Conservation (phyloP, 345 rosid species). For the Sapria himalayana region DNA sequence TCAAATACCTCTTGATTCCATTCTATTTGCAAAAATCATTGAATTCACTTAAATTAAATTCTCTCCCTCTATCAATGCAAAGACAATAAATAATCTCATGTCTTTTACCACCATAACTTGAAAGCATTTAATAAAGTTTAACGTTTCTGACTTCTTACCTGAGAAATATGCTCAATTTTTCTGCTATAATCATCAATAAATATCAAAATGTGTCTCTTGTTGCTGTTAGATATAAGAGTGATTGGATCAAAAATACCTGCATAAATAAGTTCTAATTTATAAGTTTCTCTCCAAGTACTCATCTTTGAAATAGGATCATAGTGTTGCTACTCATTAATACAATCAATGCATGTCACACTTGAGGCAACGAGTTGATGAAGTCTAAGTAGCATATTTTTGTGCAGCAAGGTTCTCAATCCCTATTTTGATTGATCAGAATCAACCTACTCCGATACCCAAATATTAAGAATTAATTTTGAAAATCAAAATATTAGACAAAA, state of each 20-base stretch:
- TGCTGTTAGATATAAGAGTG: neutral
- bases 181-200: constrained; percentile 1
- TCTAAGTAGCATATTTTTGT: neutral
- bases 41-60: neutral
- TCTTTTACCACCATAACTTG: neutral
- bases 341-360: neutral
- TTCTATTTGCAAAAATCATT: neutral
- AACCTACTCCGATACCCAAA: neutral
- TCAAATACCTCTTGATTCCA: neutral
- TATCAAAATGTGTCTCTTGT: neutral
- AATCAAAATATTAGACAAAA: too few relatives aligned
- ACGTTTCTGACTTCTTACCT: neutral
- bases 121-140: neutral
- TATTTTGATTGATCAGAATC: too few relatives aligned
- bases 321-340: neutral
- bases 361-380: neutral
- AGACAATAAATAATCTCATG: neutral
- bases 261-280: neutral
- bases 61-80: constrained; percentile 3
- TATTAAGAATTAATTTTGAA: too few relatives aligned
- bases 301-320: neutral
- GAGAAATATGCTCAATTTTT: neutral
- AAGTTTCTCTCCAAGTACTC: neutral
- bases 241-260: neutral
- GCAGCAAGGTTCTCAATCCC: neutral